Evolutionary conservation across 371 early-diverging fungal genomes (phyloP).

Genomic region (Lichtheimia ramosa): DNA sequence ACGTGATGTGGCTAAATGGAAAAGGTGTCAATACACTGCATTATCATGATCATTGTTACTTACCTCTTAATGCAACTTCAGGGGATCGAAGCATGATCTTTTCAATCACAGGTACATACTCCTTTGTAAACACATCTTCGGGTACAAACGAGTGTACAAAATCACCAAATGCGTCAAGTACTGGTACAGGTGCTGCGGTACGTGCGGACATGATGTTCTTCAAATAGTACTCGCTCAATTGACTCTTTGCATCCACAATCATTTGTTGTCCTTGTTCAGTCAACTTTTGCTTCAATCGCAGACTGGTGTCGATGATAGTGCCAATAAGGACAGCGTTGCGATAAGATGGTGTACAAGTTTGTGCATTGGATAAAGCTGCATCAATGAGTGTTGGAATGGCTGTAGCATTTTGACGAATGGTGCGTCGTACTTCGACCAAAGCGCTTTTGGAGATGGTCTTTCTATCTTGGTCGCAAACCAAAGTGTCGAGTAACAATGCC

Average conservation of each 20-base stretch:
- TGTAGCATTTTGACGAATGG: conserved; percentile 51
- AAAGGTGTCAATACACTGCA: not conserved
- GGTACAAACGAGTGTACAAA: conserved; percentile 58
- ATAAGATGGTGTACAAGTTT: conserved; percentile 47
- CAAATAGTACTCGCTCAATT: conserved; percentile 62
- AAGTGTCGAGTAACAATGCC: conserved; percentile 53
- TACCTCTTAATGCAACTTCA: conserved; percentile 76
- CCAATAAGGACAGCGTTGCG: conserved; percentile 62
- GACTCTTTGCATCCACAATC: conserved; percentile 39
- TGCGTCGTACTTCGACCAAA: conserved; percentile 57
- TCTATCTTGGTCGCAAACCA: conserved; percentile 38
- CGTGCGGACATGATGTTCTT: conserved; percentile 63
- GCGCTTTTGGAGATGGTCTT: conserved; percentile 54
- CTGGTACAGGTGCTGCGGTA: conserved; percentile 47
- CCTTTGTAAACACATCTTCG: conserved; percentile 49
- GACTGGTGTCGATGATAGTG: conserved; percentile 54
- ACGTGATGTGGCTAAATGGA: conserved; percentile 47
- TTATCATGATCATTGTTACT: conserved; percentile 5
- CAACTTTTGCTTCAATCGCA: conserved; percentile 46
- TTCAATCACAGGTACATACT: conserved; percentile 61
- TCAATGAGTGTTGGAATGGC: conserved; percentile 52
- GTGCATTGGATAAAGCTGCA: conserved; percentile 39
- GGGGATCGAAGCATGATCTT: conserved; percentile 87
- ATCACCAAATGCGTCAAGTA: conserved; percentile 57
- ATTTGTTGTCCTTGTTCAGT: conserved; percentile 28